Percentiles rank a stretch among this genome's conserved stretches.
Conservation (phyloP, 2,329 filamentous ascomycete genomes). For the Trichoderma guizhouense region DNA sequence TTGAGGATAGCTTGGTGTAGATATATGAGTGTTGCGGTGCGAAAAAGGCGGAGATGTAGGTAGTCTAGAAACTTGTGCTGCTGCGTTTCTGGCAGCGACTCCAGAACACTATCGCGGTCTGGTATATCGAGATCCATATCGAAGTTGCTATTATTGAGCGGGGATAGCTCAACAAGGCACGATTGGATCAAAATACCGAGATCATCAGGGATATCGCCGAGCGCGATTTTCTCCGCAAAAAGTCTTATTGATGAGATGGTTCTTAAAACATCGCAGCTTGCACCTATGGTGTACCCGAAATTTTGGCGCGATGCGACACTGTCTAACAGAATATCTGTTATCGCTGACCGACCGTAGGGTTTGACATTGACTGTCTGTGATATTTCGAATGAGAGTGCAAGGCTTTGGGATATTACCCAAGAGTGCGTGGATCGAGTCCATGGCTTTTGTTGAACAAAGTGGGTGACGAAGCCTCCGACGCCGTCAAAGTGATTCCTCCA, state of each 20-base stretch:
- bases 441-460: slow-evolving; percentile 8
- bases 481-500: slow-evolving; percentile 8
- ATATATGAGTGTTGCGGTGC: slow-evolving; percentile 3
- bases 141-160: background rate
- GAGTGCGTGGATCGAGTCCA: slow-evolving; percentile 1
- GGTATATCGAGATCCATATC: background rate
- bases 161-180: background rate
- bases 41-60: slow-evolving; percentile 1
- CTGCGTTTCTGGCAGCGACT: background rate
- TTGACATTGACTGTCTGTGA: background rate
- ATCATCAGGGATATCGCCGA: background rate
- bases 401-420: slow-evolving; percentile 14
- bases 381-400: slow-evolving; percentile 8
- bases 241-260: slow-evolving; percentile 8
- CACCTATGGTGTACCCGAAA: slow-evolving; percentile 6
- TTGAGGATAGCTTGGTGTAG: background rate
- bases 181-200: background rate
- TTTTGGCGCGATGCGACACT: background rate
- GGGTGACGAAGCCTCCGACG: background rate
- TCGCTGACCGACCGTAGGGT: background rate
- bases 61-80: background rate
- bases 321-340: background rate
- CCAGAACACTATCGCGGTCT: background rate
- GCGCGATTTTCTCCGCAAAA: background rate
- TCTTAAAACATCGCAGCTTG: background rate